Evolutionary conservation across 208 protist species (phyloP), one percentile per base, ranked within the genome.

Genomic region (Acanthamoeba sp.): DNA sequence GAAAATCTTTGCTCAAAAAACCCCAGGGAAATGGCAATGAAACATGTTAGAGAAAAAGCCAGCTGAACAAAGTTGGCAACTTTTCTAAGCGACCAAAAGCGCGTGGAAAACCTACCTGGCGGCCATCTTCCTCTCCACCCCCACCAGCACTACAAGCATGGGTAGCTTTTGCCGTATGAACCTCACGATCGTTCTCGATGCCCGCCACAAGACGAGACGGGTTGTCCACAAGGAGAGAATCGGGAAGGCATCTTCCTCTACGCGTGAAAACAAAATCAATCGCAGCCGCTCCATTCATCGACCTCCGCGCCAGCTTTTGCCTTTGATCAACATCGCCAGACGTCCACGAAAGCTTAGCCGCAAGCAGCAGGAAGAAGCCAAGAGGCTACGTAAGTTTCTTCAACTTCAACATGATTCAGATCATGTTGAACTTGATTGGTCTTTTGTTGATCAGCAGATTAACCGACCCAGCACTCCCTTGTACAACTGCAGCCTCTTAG

Each of bases 381-480:
- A 71, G 20, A 71, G 27, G 64, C 32, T 71, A 36, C 64, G 64
- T 71, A 71, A 38, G 64, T 71, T 38, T 71, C 64, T 22, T 2
- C 64, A 71, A 36, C 6, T 38, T 59, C 52, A 59, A 20, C 52
- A 59, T 22, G 52, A 59, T 24, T 22, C 52, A 12, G 24, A 59
- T 59, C 52, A 59, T 59, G 52, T 20, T 59, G 32, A 71, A 22
- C 27, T 22, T 66, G 64, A 71, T 1, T 71, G 27, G 64, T 48
- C 73, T 29, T 82, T 82, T 82, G 73, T 82, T 82, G 73, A 82
- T 82, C 73, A 82, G 73, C 73, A 82, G 32, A 42, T 82, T 82
- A 50, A 82, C 38, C 34, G 73, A 32, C 73, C 73, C 40, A 82
- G 34, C 0, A 50, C 73, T 42, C 73, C 73, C 32, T 50, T 36